Conservation (phyloP, 495 filamentous ascomycete genomes). For the Xanthoparmelia taractica region DNA sequence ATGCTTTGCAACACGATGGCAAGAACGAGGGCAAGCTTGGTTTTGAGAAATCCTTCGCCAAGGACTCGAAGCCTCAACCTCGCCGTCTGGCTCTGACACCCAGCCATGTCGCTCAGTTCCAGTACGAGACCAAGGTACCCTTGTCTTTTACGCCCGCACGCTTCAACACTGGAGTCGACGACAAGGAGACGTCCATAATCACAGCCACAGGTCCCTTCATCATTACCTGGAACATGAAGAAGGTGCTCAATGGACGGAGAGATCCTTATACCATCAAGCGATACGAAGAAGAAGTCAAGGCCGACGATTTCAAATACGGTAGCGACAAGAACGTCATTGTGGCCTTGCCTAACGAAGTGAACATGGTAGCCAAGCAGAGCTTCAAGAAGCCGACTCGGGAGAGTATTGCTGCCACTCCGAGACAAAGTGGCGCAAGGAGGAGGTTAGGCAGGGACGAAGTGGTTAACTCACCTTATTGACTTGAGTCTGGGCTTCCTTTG, state of each 20-base stretch:
- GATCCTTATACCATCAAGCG: conserved; percentile 94
- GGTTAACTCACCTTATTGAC: conserved; percentile 76
- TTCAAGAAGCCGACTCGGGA: conserved; percentile 86
- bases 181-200: conserved; percentile 81
- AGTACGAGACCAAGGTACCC: conserved; percentile 81
- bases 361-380: conserved; percentile 82
- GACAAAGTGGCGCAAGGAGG: conserved; percentile 37
- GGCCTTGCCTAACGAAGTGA: conserved; percentile 91
- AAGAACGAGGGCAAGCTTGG: conserved; percentile 97
- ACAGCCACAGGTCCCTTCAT: conserved; percentile 97
- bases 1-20: conserved; percentile 80
- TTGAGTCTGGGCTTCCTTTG: not conserved
- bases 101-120: conserved; percentile 89
- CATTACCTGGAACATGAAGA: conserved; percentile 91
- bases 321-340: conserved; percentile 97
- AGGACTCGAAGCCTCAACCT: conserved; percentile 88
- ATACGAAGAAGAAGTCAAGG: conserved; percentile 89
- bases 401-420: conserved; percentile 66
- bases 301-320: conserved; percentile 98
- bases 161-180: conserved; percentile 85
- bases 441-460: conserved; percentile 67
- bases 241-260: conserved; percentile 66
- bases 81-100: conserved; percentile 82
- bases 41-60: conserved; percentile 87
- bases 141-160: conserved; percentile 83